Percentiles rank a stretch among this genome's conserved stretches.
Evolutionary conservation across 257 asterid species (phyloP).

Genomic region (Petrea volubilis): DNA sequence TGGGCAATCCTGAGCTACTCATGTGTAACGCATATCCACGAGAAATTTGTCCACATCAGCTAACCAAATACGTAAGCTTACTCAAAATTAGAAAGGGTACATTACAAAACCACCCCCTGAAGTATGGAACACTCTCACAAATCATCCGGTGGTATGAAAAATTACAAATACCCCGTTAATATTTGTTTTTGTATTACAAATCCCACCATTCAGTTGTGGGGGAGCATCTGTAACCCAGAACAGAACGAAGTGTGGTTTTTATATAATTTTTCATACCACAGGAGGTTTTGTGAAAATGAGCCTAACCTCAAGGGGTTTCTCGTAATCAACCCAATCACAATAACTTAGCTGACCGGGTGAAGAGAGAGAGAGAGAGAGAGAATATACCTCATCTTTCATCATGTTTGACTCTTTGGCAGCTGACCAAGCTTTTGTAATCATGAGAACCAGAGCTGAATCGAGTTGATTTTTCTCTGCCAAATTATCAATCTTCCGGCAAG

Average conservation of each 20-base stretch:
- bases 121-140: no score
- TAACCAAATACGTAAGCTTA: neutral
- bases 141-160: no score
- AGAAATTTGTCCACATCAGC: constrained; percentile 9
- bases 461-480: constrained; percentile 85
- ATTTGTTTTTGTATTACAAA: no score
- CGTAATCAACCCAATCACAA: neutral
- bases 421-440: constrained; percentile 96
- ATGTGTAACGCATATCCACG: neutral
- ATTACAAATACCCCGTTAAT: no score
- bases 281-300: no score
- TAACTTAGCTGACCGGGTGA: constrained; percentile 5
- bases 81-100: neutral
- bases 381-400: constrained; percentile 74
- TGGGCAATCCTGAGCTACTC: neutral
- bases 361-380: no score
- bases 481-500: constrained; percentile 86
- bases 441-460: constrained; percentile 82
- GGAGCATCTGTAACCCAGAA: no score
- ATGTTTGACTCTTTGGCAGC: constrained; percentile 89
- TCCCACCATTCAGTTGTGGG: no score
- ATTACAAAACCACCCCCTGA: no score
- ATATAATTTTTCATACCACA: no score
- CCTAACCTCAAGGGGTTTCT: no score
- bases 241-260: no score